Evolutionary conservation across 106 monocot genomes (phyloP).

Genomic region (Gastrodia elata): DNA sequence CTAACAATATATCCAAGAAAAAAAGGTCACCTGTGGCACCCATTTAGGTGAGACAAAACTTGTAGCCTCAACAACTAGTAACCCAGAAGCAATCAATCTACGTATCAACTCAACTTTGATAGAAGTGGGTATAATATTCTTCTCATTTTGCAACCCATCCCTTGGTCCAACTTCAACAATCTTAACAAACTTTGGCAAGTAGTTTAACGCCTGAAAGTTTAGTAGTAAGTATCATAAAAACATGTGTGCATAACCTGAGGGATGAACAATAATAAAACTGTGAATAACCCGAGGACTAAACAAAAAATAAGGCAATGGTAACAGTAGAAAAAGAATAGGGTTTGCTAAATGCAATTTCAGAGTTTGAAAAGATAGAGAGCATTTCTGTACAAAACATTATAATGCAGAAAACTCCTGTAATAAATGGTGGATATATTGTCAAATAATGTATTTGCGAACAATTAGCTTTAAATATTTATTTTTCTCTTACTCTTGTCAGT

Average conservation of each 20-base stretch:
- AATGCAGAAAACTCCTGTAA: too few species aligned
- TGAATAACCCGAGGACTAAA: too few species aligned
- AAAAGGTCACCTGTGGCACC: constrained; percentile 73
- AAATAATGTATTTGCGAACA: too few species aligned
- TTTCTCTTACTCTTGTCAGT: too few species aligned
- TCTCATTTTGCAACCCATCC: constrained; percentile 97
- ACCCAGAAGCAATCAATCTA: constrained; percentile 53
- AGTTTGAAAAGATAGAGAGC: neutral
- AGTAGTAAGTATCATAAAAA: neutral
- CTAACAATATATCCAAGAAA: neutral
- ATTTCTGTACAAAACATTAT: too few species aligned
- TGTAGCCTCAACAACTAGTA: constrained; percentile 85
- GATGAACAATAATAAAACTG: neutral
- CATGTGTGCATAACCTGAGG: neutral
- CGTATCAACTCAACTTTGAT: constrained; percentile 85
- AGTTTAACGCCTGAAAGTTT: constrained; percentile 46
- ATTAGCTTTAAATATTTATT: too few species aligned
- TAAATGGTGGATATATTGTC: too few species aligned
- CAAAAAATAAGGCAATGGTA: neutral
- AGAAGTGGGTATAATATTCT: constrained; percentile 60
- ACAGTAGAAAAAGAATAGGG: neutral
- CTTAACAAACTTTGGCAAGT: constrained; percentile 75
- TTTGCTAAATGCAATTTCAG: neutral
- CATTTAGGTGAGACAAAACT: constrained; percentile 99
- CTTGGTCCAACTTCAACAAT: constrained; percentile 96